phyloP scores from a whole-genome alignment of 2,329 filamentous ascomycete species.

The Furcasterigmium sp. region DNA sequence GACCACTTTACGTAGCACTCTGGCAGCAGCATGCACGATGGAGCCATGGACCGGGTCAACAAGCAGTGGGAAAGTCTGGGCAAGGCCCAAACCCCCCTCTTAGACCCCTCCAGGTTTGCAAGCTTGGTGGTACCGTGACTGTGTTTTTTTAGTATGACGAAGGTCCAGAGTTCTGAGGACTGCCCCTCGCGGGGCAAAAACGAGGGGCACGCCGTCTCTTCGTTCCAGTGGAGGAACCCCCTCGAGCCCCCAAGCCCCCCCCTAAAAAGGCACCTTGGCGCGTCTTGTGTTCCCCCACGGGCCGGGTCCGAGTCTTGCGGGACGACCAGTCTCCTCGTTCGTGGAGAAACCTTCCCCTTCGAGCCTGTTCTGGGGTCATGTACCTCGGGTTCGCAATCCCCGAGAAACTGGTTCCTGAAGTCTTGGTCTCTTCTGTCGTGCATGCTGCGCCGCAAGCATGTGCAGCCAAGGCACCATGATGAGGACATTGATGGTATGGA shows the following conservation, averaged over 20 bases:
- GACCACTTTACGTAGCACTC: too few relatives aligned
- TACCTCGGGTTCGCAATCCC: background rate
- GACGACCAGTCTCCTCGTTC: background rate
- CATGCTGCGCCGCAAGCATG: background rate
- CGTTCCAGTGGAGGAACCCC: too few relatives aligned
- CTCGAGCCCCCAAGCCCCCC: background rate
- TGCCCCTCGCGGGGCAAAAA: background rate
- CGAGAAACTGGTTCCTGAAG: background rate
- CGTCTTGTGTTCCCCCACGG: background rate
- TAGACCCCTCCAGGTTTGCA: too few relatives aligned
- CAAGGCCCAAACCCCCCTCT: too few relatives aligned
- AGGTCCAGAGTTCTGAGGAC: background rate
- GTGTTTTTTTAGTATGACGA: background rate
- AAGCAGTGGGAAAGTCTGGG: too few relatives aligned
- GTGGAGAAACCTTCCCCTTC: conserved; percentile 2
- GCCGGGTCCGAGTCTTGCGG: background rate
- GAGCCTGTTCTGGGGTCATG: background rate
- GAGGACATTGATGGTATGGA: too few relatives aligned
- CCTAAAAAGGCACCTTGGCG: background rate
- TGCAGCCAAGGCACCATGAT: too few relatives aligned
- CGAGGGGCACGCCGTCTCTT: background rate
- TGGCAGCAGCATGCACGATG: too few relatives aligned
- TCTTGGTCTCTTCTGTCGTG: background rate
- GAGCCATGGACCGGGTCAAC: too few relatives aligned
- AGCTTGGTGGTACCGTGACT: too few relatives aligned